Percentiles rank a stretch among this genome's conserved stretches.
Conservation (phyloP, 2,329 filamentous ascomycete species). For the Microdochium nivale region DNA sequence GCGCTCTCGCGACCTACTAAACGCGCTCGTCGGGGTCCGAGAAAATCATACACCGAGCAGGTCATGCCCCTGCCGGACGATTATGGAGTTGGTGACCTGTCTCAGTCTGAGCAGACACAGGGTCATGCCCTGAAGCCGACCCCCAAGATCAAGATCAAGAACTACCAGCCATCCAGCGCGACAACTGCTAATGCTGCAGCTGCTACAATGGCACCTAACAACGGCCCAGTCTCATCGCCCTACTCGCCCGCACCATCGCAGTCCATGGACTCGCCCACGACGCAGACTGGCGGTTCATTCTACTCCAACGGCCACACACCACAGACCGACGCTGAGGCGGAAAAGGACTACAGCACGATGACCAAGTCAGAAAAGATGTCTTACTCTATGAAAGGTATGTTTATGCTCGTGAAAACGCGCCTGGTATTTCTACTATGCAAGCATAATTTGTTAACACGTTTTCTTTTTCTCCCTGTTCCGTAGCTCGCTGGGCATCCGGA, state of each 20-base stretch:
- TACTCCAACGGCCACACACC: constrained; percentile 4
- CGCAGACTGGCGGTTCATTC: constrained; percentile 1
- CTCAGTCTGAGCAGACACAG: background rate
- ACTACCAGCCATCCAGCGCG: constrained; percentile 11
- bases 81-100: background rate
- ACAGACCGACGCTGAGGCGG: constrained; percentile 18
- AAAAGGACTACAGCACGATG: constrained; percentile 51
- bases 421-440: background rate
- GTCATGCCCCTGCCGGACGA: constrained; percentile 3
- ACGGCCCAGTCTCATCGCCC: constrained; percentile 11
- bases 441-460: background rate
- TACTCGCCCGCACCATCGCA: constrained; percentile 2
- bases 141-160: constrained; percentile 25
- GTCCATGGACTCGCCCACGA: constrained; percentile 5
- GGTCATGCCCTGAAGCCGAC: constrained; percentile 10
- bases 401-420: background rate
- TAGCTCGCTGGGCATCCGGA: constrained; percentile 51
- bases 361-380: constrained; percentile 60
- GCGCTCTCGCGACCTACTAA: constrained; percentile 17
- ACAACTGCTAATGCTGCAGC: background rate
- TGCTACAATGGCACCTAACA: constrained; percentile 3
- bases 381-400: constrained; percentile 55
- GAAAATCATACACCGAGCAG: constrained; percentile 14
- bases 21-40: constrained; percentile 15
- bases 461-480: background rate